Conservation (phyloP, 2,329 filamentous ascomycete species). For the Fusarium praegraminearum region DNA sequence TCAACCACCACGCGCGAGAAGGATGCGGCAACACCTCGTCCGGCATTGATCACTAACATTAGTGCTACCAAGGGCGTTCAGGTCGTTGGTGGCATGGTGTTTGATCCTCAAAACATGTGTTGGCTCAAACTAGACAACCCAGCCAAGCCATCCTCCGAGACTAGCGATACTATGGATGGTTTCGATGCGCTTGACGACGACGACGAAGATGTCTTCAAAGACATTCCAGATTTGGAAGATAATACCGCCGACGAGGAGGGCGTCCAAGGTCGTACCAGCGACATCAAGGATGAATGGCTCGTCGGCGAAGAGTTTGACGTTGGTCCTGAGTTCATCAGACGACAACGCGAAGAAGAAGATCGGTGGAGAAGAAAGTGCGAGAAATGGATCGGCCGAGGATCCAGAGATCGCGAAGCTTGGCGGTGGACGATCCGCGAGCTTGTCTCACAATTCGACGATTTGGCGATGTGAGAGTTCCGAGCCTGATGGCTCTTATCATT, state of each 20-base stretch:
- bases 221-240: slow-evolving; percentile 92
- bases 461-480: slow-evolving; percentile 49
- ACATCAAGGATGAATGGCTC: slow-evolving; percentile 80
- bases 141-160: slow-evolving; percentile 60
- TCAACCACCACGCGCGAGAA: slow-evolving; percentile 65
- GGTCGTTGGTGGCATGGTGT: slow-evolving; percentile 97
- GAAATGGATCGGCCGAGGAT: slow-evolving; percentile 78
- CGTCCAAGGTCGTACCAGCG: slow-evolving; percentile 65
- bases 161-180: slow-evolving; percentile 69
- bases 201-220: slow-evolving; percentile 93
- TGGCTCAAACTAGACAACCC: slow-evolving; percentile 84
- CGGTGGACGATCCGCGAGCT: slow-evolving; percentile 80
- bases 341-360: slow-evolving; percentile 91
- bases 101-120: slow-evolving; percentile 96
- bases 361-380: slow-evolving; percentile 90
- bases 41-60: slow-evolving; percentile 92
- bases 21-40: slow-evolving; percentile 70
- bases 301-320: slow-evolving; percentile 98
- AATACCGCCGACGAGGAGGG: slow-evolving; percentile 63
- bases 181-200: slow-evolving; percentile 83
- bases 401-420: slow-evolving; percentile 72
- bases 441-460: slow-evolving; percentile 58
- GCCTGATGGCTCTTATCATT: slow-evolving; percentile 31
- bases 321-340: slow-evolving; percentile 89
- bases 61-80: slow-evolving; percentile 87